Base-by-base conservation (phyloP, 108 stramenopile genomes). In the Aurantiochytrium sp. region DNA sequence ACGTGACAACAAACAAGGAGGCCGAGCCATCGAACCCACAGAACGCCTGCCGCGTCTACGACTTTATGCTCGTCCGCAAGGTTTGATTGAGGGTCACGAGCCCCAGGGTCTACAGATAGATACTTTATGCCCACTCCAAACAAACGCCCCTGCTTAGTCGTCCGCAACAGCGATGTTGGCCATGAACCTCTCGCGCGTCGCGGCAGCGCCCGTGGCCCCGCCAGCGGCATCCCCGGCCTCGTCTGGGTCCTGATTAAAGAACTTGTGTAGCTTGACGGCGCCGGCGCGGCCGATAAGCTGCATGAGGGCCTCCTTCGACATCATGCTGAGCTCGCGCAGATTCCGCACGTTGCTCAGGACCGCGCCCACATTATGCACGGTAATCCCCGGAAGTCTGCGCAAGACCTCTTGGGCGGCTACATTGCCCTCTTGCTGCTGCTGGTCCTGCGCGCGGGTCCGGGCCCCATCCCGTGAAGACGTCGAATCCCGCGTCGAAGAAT, bases 1-100 rank as follows among this genome's bases (percentile, higher is more conserved):
- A 91, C 87, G 85, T 85, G 39, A 91, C 90, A 3, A 91, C 90
- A 19, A 89, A 90, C 87, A 88, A 89, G 22, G 86, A 89, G 65
- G 89, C 87, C 8, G 59, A 65, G 24, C 59, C 59, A 8, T 65
- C 59, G 10, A 65, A 65, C 24, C 59, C 59, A 12, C 32, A 65
- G 34, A 34, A 65, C 34, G 59, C 34, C 27, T 65, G 59, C 59
- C 59, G 34, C 6, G 24, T 65, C 59, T 65, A 65, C 59, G 59
- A 65, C 34, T 65, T 65, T 65, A 65, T 65, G 59, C 34, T 30
- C 4, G 19, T 65, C 24, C 27, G 59, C 8, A 65, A 19, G 19
- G 59, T 65, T 19, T 65, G 19, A 30, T 65, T 10, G 15, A 65
- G 10, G 8, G 6, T 34, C 27, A 65, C 34, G 24, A 65, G 21